phyloP scores from a whole-genome alignment of 257 asterid genomes.

The Fraxinus americana region DNA sequence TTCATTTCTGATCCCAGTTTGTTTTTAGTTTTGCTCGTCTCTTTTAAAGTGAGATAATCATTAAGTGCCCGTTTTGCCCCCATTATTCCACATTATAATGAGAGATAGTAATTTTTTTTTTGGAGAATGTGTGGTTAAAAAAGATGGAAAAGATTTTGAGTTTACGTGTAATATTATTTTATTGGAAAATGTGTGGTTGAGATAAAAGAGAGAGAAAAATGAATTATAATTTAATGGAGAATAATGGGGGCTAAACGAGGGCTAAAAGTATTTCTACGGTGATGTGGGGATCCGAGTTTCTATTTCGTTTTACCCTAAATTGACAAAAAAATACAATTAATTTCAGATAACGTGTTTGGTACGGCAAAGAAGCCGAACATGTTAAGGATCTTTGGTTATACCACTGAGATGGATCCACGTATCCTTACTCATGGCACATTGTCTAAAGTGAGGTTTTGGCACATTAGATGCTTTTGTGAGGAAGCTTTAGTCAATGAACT shows the following conservation, averaged over 20 bases:
- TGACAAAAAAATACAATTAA: background rate
- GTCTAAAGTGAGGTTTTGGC: background rate
- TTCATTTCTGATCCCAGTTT: background rate
- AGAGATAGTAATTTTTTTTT: too few relatives aligned
- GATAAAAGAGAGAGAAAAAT: too few relatives aligned
- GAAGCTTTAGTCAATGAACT: conserved; percentile 12
- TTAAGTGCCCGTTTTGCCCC: background rate
- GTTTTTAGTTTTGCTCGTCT: background rate
- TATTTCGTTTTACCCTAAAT: conserved; percentile 15
- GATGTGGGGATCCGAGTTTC: conserved; percentile 10
- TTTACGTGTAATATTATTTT: too few relatives aligned
- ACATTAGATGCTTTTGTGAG: conserved; percentile 15
- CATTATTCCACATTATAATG: too few relatives aligned
- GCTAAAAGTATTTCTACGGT: background rate
- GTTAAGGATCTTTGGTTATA: conserved; percentile 4
- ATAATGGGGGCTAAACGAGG: too few relatives aligned
- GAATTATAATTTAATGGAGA: too few relatives aligned
- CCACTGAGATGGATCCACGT: conserved; percentile 1
- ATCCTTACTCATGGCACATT: background rate
- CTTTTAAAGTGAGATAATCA: conserved; percentile 11
- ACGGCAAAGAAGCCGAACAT: background rate
- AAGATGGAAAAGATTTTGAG: too few relatives aligned
- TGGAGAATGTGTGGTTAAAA: too few relatives aligned
- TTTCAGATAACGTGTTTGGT: background rate
- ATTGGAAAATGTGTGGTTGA: too few relatives aligned